phyloP scores from a whole-genome alignment of 1,284 basidiomycete genomes.

The Ceratobasidium sp. region DNA sequence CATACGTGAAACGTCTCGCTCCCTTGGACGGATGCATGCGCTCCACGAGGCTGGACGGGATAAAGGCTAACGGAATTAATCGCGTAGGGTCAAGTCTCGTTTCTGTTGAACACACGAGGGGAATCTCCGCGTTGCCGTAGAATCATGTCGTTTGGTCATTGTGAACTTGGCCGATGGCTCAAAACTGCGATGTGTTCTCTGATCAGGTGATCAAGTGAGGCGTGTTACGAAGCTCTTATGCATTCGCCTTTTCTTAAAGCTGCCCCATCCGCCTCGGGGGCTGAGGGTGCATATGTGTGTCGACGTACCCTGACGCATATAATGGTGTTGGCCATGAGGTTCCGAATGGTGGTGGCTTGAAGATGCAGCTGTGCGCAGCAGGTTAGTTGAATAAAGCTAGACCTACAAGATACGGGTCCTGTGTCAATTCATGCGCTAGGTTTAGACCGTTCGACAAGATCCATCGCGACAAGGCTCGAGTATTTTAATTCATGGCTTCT shows the following conservation, averaged over 20 bases:
- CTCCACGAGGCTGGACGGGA: neutral
- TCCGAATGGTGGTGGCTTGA: neutral
- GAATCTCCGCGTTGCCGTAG: neutral
- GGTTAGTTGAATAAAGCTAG: neutral
- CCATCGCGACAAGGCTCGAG: too few relatives aligned
- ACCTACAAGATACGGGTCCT: too few relatives aligned
- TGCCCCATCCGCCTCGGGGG: neutral
- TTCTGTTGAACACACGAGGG: neutral
- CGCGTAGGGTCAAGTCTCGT: conserved; percentile 11
- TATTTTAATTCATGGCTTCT: too few relatives aligned
- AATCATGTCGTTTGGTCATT: neutral
- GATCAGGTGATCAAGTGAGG: neutral
- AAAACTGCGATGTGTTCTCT: neutral
- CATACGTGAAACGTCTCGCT: neutral
- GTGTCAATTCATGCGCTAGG: too few relatives aligned
- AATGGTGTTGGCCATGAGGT: neutral
- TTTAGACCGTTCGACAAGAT: too few relatives aligned
- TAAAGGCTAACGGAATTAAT: neutral
- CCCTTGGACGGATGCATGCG: neutral
- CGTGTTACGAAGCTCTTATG: neutral
- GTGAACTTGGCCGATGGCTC: neutral
- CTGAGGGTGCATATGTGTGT: neutral
- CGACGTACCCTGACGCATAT: neutral
- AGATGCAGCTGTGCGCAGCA: neutral
- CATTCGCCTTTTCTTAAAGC: neutral